Percentiles rank a stretch among this genome's conserved stretches.
phyloP scores from a whole-genome alignment of 306 rosid species.

The Medicago ruthenica region DNA sequence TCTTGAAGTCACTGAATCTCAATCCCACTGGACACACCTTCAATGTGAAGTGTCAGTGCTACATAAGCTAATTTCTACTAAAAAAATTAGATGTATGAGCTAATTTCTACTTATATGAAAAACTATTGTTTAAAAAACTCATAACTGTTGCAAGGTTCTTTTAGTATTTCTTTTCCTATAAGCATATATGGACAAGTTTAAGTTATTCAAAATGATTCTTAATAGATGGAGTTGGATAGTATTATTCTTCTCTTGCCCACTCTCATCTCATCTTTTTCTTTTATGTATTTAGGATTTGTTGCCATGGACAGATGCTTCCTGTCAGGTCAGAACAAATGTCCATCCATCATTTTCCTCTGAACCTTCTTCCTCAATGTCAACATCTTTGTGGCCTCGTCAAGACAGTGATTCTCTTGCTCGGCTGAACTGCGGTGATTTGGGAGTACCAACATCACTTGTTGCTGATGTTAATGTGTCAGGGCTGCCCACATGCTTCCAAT shows the following conservation, averaged over 20 bases:
- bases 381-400: constrained; percentile 53
- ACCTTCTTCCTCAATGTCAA: constrained; percentile 40
- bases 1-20: no score
- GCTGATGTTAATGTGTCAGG: constrained; percentile 43
- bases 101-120: background rate
- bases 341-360: constrained; percentile 41
- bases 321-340: constrained; percentile 45
- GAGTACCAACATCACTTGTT: constrained; percentile 39
- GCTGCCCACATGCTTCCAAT: constrained; percentile 45
- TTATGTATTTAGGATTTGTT: constrained; percentile 41
- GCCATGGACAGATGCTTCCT: constrained; percentile 43
- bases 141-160: background rate
- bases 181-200: background rate
- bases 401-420: constrained; percentile 44
- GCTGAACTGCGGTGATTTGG: constrained; percentile 43
- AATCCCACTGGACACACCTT: no score
- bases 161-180: background rate
- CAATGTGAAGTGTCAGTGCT: no score
- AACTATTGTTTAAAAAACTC: no score
- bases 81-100: background rate
- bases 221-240: background rate
- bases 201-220: background rate
- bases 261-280: constrained; percentile 8
- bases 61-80: no score
- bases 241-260: constrained; percentile 15